These are phyloP conservation scores for Oryza australiensis DNA, from an alignment of 176 grass and related monocot species.

Conservation along the genomic window DNA sequence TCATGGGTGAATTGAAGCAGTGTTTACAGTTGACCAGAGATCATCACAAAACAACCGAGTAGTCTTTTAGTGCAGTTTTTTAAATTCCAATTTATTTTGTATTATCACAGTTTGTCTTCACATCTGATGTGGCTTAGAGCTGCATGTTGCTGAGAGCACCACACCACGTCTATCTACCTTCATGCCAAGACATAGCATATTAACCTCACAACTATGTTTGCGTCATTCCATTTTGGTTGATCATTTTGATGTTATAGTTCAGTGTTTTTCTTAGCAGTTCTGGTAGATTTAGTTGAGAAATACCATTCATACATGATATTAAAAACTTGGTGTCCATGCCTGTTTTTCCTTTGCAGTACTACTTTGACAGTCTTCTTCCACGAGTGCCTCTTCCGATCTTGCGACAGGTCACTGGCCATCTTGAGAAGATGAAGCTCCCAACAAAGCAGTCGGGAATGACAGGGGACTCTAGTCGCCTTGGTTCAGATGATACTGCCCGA, in stretches of 20 bases:
- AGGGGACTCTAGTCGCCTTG: slow-evolving; percentile 83
- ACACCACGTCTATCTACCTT: not conserved
- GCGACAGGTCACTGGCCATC: slow-evolving; percentile 67
- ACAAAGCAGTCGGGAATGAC: slow-evolving; percentile 80
- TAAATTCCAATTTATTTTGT: not conserved
- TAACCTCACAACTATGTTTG: not conserved
- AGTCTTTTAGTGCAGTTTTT: not conserved
- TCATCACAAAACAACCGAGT: not conserved
- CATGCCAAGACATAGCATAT: not conserved
- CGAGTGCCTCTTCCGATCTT: slow-evolving; percentile 77
- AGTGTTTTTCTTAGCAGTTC: slow-evolving; percentile 5
- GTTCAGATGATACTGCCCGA: slow-evolving; percentile 82
- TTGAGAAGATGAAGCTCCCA: slow-evolving; percentile 90
- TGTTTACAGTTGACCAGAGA: not conserved
- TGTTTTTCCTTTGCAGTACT: slow-evolving; percentile 67
- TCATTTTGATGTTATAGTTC: not conserved
- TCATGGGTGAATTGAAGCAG: not conserved
- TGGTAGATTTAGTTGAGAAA: not conserved
- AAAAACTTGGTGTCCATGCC: slow-evolving; percentile 16
- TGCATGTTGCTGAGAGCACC: not conserved
- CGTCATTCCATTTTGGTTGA: not conserved
- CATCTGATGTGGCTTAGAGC: slow-evolving; percentile 8
- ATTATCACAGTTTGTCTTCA: not conserved
- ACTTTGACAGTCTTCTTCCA: slow-evolving; percentile 94
- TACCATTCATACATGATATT: not conserved